A percentile compares a stretch with the other conserved stretches of the same genome.
Conservation (phyloP, 768 basidiomycete genomes). For the Calocybe indica region DNA sequence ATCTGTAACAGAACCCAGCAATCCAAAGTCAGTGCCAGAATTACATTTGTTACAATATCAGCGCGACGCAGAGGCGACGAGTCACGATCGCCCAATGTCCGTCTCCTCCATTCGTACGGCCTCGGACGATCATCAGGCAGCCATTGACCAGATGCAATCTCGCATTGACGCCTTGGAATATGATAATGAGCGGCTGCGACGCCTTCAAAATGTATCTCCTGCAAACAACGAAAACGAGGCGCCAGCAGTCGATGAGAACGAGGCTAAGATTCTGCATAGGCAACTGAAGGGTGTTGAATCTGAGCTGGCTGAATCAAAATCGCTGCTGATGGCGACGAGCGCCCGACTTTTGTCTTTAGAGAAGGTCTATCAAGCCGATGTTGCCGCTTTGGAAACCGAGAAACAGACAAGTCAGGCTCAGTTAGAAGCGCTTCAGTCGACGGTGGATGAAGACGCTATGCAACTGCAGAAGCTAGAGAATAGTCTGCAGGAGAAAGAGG, state of each 20-base stretch:
- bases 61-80: too few species aligned
- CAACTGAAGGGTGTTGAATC: too few species aligned
- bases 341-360: too few species aligned
- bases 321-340: too few species aligned
- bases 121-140: conserved; percentile 26
- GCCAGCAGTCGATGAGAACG: too few species aligned
- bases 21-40: conserved; percentile 2
- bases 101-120: conserved; percentile 29
- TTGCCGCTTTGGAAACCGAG: conserved; percentile 41
- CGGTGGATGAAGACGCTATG: conserved; percentile 34
- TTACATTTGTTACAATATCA: conserved; percentile 1
- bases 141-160: conserved; percentile 37
- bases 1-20: conserved; percentile 21
- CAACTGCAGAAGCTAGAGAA: conserved; percentile 45
- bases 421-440: conserved; percentile 18
- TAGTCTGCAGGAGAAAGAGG: conserved; percentile 41
- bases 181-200: conserved; percentile 59
- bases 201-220: conserved; percentile 5
- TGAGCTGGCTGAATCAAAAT: too few species aligned
- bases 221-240: too few species aligned
- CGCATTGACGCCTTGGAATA: conserved; percentile 60
- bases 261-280: too few species aligned
- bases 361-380: conserved; percentile 36
- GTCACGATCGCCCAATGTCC: conserved; percentile 32
- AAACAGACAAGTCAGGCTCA: conserved; percentile 39